Base-by-base conservation (phyloP, 495 filamentous ascomycete species). In the Darksidea phi region DNA sequence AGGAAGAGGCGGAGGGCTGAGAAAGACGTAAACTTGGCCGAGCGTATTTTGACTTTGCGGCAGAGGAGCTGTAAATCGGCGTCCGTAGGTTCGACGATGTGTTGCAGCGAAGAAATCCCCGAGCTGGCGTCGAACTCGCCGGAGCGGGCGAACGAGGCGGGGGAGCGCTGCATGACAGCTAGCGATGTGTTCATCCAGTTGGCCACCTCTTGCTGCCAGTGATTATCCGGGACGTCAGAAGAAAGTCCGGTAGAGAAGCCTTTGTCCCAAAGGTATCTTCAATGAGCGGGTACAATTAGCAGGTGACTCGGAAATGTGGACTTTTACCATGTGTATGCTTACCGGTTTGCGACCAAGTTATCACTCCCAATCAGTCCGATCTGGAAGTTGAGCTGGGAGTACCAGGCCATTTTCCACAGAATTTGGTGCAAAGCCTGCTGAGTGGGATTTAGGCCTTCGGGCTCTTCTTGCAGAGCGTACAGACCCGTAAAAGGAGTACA, bases 151-250 rank as follows among this genome's bases (percentile, higher is more conserved):
- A 46, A 61, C 1, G 50, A 24, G 7, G 45, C 7, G 6, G 45
- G 11, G 1, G 6, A 1, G 12, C 51, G 37, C 52, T 66, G 63
- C 23, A 61, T 20, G 6, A 28, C 7, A 7, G 58, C 57, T 1
- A 66, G 63, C 15, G 63, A 34, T 1, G 51, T 52, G 47, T 66
- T 66, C 49, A 57, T 54, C 51, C 60, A 61, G 46, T 66, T 66
- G 0, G 4, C 12, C 3, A 57, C 53, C 24, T 66, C 63, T 0
- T 10, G 45, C 1, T 66, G 43, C 63, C 63, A 66, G 17, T 66
- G 63, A 21, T 61, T 23, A 6, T 13, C 1, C 2, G 51, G 51
- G 10, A 66, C 24, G 5, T 15, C 21, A 8, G 63, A 36, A 1
- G 63, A 61, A 1, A 57, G 1, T 25, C 45, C 42, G 15, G 45